Percentiles rank a stretch among this genome's conserved stretches.
Evolutionary conservation across 139 green algal species (phyloP).

Genomic region (Chara braunii): DNA sequence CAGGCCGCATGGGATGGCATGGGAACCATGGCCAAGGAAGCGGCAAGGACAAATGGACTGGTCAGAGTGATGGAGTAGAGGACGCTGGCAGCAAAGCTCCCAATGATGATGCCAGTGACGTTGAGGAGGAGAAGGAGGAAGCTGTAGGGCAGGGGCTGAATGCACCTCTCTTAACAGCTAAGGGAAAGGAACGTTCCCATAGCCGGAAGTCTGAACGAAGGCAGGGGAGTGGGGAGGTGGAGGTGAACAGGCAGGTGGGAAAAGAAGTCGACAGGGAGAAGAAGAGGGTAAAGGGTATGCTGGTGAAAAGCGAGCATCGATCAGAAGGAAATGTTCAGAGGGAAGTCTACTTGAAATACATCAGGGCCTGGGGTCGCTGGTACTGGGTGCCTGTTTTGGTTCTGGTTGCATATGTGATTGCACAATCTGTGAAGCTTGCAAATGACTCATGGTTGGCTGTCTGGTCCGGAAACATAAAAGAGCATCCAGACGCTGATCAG

Average conservation of each 20-base stretch:
- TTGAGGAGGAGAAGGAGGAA: no score
- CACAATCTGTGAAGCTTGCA: conserved; percentile 22
- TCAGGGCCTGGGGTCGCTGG: conserved; percentile 32
- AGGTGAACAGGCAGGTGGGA: not conserved
- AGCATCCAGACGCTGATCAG: not conserved
- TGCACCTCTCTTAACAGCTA: no score
- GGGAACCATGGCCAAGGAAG: no score
- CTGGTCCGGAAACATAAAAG: conserved; percentile 17
- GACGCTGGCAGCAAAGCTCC: no score
- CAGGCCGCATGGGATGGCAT: no score
- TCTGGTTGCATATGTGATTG: conserved; percentile 7
- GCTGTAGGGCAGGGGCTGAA: no score
- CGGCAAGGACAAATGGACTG: no score
- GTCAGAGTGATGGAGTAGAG: no score
- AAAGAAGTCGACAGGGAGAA: conserved; percentile 1
- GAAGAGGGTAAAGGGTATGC: not conserved
- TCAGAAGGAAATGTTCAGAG: conserved; percentile 50
- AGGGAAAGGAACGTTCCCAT: no score
- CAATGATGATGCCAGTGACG: no score
- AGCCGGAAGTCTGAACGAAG: not conserved
- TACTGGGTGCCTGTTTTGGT: conserved; percentile 26
- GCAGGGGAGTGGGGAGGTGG: not conserved
- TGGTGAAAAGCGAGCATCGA: conserved; percentile 56
- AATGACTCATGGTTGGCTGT: conserved; percentile 35
- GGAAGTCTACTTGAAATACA: conserved; percentile 50